Base-by-base conservation (phyloP, 177 flowering plant species). In the Vitis hybrid region DNA sequence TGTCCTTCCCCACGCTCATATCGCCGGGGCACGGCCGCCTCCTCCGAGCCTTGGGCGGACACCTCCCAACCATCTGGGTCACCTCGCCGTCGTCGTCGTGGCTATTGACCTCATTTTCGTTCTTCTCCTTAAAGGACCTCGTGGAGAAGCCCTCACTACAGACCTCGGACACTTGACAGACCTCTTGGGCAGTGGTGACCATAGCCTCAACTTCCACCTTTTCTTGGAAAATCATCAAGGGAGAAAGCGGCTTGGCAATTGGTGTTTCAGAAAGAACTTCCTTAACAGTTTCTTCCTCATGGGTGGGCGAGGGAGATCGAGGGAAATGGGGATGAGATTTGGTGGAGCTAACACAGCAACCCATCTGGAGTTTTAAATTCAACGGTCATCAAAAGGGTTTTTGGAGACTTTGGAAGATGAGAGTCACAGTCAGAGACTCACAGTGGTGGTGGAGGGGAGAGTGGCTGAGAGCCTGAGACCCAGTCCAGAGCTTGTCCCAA, bases 221-320 rank as follows among this genome's bases (percentile, higher is more conserved):
- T 22, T 38, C 52, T n/a, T 62, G 31, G 38, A n/a, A 19, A 38
- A 38, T 38, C 47, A 38, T 38, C 47, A 38, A 38, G 47, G 47
- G 47, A 8, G 47, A 52, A 47, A 0, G 73, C 69, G 72, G 72
- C 50, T 66, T 78, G 2, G 66, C 9, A 56, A 76, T 13, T 44
- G 80, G 79, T 8, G 83, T 80, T 28, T 84, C 87, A 1, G 83
- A 77, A 44, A 82, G 81, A 1, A 82, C 88, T 72, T 85, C 86
- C 57, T 82, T 82, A 9, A 82, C 88, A 0, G 76, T 71, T 65
- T 85, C 88, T 68, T 81, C 82, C 62, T 78, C 82, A 14, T 67
- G 59, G 4, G 12, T 13, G 67, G 3, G 66, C 47, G 47, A 38
- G 47, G 47, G 47, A 38, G 47, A 38, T 8, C 0, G 47, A 38